Percentiles rank a stretch among this genome's conserved stretches.
Evolutionary conservation across 495 filamentous ascomycete species (phyloP).

Genomic region (Penicillium canariense): DNA sequence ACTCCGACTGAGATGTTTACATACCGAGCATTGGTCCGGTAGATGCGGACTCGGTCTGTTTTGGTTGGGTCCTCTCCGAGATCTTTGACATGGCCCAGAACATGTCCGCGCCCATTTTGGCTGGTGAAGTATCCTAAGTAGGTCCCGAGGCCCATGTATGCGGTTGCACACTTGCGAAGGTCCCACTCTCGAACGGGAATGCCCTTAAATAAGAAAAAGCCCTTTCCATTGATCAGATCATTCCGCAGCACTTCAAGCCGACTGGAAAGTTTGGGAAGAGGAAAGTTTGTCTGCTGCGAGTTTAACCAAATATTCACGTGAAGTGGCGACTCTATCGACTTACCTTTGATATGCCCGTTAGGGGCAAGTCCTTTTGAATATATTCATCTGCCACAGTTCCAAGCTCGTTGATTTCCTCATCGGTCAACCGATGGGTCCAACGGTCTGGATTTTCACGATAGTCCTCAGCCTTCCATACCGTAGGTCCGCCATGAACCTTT

Average conservation of each 20-base stretch:
- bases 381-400: constrained; percentile 65
- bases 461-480: constrained; percentile 75
- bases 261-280: constrained; percentile 57
- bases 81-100: constrained; percentile 89
- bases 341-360: constrained; percentile 74
- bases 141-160: constrained; percentile 88
- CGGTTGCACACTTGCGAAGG: constrained; percentile 75
- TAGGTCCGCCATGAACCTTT: constrained; percentile 67
- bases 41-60: constrained; percentile 83
- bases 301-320: not conserved
- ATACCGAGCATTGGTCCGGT: constrained; percentile 80
- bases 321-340: not conserved
- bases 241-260: constrained; percentile 58
- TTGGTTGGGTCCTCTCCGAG: constrained; percentile 76
- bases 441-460: constrained; percentile 65
- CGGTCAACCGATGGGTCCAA: constrained; percentile 72
- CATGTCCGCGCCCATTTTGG: constrained; percentile 85
- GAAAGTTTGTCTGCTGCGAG: constrained; percentile 42
- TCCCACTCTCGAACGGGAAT: constrained; percentile 76
- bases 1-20: not conserved
- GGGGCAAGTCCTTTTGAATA: constrained; percentile 54
- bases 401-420: constrained; percentile 67
- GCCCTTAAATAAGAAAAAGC: constrained; percentile 86
- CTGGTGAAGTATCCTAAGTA: constrained; percentile 82
- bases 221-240: constrained; percentile 79